phyloP scores from a whole-genome alignment of 495 filamentous ascomycete species.

The Xylaria cubensis region DNA sequence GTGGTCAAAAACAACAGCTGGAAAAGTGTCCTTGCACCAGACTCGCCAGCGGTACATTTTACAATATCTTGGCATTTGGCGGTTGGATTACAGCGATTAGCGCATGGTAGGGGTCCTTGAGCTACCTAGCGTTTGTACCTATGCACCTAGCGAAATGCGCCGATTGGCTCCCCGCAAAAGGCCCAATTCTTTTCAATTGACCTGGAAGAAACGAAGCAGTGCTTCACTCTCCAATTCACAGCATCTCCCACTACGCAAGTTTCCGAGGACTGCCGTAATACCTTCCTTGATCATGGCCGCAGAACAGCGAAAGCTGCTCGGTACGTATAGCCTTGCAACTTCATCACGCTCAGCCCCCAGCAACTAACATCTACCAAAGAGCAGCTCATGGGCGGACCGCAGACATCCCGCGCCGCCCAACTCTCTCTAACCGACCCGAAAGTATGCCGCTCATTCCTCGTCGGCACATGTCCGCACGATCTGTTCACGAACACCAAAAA shows the following conservation, averaged over 20 bases:
- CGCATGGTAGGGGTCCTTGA: constrained; percentile 26
- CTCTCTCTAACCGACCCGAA: constrained; percentile 90
- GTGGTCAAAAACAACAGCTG: constrained; percentile 31
- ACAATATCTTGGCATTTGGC: background rate
- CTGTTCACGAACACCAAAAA: constrained; percentile 99
- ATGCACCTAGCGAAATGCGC: background rate
- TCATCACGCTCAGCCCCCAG: background rate
- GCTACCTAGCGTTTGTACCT: too few species aligned
- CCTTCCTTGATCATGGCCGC: constrained; percentile 72
- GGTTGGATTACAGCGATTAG: constrained; percentile 19
- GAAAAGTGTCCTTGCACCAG: constrained; percentile 31
- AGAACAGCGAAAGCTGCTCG: constrained; percentile 93
- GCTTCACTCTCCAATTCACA: background rate
- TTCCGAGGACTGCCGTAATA: background rate
- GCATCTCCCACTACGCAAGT: background rate
- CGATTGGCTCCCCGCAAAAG: constrained; percentile 42
- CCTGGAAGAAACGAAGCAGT: background rate
- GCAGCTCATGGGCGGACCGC: constrained; percentile 79
- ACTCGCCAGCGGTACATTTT: background rate
- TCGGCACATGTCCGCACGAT: constrained; percentile 95
- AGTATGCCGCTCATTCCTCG: constrained; percentile 93
- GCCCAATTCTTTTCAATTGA: constrained; percentile 13
- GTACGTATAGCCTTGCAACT: constrained; percentile 54
- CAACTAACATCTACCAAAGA: constrained; percentile 55
- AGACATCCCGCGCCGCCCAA: constrained; percentile 74